These are phyloP conservation scores for Fusarium sp. DNA, from an alignment of 2,329 filamentous ascomycete species.

Conservation along the genomic window DNA sequence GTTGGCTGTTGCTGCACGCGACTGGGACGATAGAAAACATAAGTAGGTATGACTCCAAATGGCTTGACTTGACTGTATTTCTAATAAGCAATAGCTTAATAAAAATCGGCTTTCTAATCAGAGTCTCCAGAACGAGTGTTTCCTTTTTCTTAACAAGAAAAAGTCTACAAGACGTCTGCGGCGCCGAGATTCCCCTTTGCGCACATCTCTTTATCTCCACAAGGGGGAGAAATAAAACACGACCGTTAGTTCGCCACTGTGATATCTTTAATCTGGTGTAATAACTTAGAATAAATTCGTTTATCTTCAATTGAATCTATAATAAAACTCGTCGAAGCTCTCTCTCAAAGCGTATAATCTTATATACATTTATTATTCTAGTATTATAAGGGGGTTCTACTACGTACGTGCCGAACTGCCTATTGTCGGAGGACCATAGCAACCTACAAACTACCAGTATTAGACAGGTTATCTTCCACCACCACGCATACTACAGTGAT, in stretches of 20 bases:
- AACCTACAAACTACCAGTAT: neutral
- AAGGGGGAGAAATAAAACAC: too few relatives aligned
- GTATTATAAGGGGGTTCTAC: too few relatives aligned
- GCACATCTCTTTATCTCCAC: neutral
- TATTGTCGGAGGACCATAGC: neutral
- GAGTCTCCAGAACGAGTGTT: neutral
- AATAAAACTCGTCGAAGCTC: too few relatives aligned
- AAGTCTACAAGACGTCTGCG: neutral
- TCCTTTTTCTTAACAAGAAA: neutral
- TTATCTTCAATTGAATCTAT: too few relatives aligned
- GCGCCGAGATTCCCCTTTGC: neutral
- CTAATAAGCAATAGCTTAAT: neutral
- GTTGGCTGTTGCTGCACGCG: slow-evolving; percentile 21
- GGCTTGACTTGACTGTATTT: neutral
- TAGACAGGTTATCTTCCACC: neutral
- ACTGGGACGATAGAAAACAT: slow-evolving; percentile 4
- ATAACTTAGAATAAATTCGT: too few relatives aligned
- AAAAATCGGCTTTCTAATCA: neutral
- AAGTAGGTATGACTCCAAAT: slow-evolving; percentile 6
- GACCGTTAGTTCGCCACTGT: too few relatives aligned
- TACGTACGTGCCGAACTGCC: too few relatives aligned
- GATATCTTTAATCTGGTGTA: too few relatives aligned
- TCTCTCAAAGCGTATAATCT: too few relatives aligned
- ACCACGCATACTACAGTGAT: neutral
- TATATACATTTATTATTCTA: too few relatives aligned